Conservation (phyloP, 1,139 yeast genomes). For the Candida neerlandica region DNA sequence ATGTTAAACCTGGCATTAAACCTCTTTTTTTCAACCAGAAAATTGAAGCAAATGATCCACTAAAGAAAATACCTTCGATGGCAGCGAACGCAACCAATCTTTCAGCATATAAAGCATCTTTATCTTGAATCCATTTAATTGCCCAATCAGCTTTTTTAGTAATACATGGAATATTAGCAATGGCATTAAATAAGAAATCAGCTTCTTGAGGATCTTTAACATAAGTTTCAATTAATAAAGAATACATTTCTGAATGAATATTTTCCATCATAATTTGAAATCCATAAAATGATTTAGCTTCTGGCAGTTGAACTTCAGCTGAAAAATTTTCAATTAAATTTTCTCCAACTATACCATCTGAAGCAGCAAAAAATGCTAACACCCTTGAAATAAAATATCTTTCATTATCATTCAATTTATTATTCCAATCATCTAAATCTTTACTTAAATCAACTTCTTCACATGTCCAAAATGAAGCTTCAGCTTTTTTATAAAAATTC, state of each 20-base stretch:
- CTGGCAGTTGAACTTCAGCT: conserved; percentile 96
- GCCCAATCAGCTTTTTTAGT: conserved; percentile 99
- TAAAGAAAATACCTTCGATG: conserved; percentile 97
- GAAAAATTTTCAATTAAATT: conserved; percentile 95
- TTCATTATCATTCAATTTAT: conserved; percentile 82
- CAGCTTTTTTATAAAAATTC: conserved; percentile 99
- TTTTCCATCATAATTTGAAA: conserved; percentile 99
- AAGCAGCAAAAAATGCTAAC: conserved; percentile 97
- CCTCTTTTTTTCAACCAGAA: conserved; percentile 99
- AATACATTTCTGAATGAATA: conserved; percentile 96
- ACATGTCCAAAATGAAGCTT: conserved; percentile 99
- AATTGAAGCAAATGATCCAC: conserved; percentile 96
- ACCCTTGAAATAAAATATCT: conserved; percentile 88
- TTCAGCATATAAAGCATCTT: conserved; percentile 87
- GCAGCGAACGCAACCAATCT: conserved; percentile 98
- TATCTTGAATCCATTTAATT: conserved; percentile 89
- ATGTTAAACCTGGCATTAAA: conserved; percentile 96
- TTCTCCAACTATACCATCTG: conserved; percentile 97
- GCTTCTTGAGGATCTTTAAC: conserved; percentile 94
- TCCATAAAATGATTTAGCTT: conserved; percentile 98
- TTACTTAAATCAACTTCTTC: conserved; percentile 97
- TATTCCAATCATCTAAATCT: conserved; percentile 89
- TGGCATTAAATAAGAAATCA: conserved; percentile 86
- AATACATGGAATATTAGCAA: conserved; percentile 91
- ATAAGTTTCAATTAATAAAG: conserved; percentile 89